These are phyloP conservation scores for Fonsecaea monophora DNA, from an alignment of 2,329 filamentous ascomycete genomes.

Conservation along the genomic window DNA sequence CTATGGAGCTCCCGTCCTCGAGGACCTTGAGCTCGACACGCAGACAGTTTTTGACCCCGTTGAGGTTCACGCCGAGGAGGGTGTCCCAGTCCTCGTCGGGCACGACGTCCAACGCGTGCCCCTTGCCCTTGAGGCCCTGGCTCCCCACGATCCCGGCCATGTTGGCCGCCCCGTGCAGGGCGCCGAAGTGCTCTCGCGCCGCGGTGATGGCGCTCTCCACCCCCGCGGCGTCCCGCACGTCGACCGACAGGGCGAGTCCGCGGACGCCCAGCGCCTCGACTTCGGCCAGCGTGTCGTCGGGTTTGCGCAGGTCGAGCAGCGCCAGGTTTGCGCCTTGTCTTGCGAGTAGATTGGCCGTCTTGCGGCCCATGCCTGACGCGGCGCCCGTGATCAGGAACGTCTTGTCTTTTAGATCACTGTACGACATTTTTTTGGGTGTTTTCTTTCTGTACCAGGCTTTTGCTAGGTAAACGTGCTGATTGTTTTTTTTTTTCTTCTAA, in stretches of 20 bases:
- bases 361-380: slow-evolving; percentile 14
- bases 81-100: slow-evolving; percentile 12
- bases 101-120: not conserved
- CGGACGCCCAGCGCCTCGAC: not conserved
- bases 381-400: slow-evolving; percentile 15
- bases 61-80: slow-evolving; percentile 18
- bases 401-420: slow-evolving; percentile 15
- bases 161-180: slow-evolving; percentile 13
- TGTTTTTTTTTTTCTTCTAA: no score
- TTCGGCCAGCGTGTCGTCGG: not conserved
- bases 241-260: not conserved
- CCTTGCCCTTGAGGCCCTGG: slow-evolving; percentile 11
- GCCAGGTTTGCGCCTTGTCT: slow-evolving; percentile 16
- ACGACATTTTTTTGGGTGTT: not conserved
- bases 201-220: not conserved
- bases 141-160: slow-evolving; percentile 14
- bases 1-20: slow-evolving; percentile 13
- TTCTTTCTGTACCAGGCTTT: not conserved
- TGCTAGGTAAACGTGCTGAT: no score
- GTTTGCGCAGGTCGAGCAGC: slow-evolving; percentile 6
- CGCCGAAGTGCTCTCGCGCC: not conserved
- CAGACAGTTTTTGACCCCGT: slow-evolving; percentile 26
- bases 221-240: not conserved
- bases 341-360: slow-evolving; percentile 5
- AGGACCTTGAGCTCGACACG: slow-evolving; percentile 18